phyloP scores from a whole-genome alignment of 305 asterid genomes.

The Fraxinus sp. region DNA sequence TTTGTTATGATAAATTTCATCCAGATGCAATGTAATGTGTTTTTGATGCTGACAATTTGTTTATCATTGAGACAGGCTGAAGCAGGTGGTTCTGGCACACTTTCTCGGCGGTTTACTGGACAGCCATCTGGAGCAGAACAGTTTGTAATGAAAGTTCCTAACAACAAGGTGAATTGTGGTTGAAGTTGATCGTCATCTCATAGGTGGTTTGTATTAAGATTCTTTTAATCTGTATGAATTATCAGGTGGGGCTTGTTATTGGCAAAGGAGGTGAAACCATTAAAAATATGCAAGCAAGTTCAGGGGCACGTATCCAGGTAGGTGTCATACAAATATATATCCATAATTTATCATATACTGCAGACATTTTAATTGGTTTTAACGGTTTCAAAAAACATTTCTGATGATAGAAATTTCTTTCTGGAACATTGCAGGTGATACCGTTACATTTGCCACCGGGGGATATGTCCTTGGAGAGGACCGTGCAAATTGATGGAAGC shows the following conservation, averaged over 20 bases:
- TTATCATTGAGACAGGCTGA: conserved; percentile 43
- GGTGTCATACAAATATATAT: background rate
- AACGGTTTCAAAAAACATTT: background rate
- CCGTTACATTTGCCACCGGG: conserved; percentile 2
- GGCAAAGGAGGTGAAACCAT: conserved; percentile 99
- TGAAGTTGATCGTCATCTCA: background rate
- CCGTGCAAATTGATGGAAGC: conserved; percentile 25
- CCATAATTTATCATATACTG: background rate
- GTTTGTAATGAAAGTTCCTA: conserved; percentile 59
- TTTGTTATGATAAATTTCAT: background rate
- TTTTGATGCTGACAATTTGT: conserved; percentile 19
- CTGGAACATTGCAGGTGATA: background rate
- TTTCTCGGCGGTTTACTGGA: conserved; percentile 64
- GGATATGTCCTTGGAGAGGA: background rate
- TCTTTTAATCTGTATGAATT: background rate
- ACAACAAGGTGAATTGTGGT: conserved; percentile 44
- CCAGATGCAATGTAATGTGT: background rate
- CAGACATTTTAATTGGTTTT: background rate
- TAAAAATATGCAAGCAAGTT: conserved; percentile 78
- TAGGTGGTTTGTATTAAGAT: background rate
- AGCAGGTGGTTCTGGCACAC: conserved; percentile 75
- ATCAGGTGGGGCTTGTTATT: conserved; percentile 92
- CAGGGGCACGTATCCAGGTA: conserved; percentile 98
- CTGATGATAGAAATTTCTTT: background rate
- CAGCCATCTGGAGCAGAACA: conserved; percentile 72